A percentile compares a stretch with the other conserved stretches of the same genome.
Evolutionary conservation across 192 early-diverging fungal genomes (phyloP).

Genomic region (Backusella sp.): DNA sequence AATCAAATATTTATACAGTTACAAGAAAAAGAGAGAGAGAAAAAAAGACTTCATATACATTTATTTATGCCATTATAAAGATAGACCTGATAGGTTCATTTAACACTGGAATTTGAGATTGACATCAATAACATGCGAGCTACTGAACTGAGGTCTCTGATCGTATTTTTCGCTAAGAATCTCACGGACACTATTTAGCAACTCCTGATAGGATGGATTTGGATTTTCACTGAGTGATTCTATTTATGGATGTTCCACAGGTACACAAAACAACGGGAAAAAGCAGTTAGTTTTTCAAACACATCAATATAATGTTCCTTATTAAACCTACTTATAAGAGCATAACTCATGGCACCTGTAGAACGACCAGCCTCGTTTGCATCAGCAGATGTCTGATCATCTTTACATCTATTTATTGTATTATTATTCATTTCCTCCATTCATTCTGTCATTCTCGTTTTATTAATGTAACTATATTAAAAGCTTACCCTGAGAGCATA

Average conservation of each 20-base stretch:
- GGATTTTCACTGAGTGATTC: constrained; percentile 52
- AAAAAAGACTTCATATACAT: neutral
- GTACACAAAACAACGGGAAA: neutral
- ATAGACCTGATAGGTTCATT: neutral
- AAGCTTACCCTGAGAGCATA: constrained; percentile 72
- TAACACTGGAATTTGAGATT: constrained; percentile 28
- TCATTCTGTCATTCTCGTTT: neutral
- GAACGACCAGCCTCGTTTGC: constrained; percentile 56
- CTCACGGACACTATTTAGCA: constrained; percentile 66
- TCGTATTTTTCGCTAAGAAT: constrained; percentile 63
- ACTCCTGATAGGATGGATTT: constrained; percentile 64
- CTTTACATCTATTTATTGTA: constrained; percentile 52
- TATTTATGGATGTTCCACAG: neutral
- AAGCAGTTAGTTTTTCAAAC: neutral
- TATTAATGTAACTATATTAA: neutral
- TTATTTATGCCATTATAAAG: constrained; percentile 5
- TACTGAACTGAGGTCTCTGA: constrained; percentile 80
- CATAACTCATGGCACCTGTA: constrained; percentile 78
- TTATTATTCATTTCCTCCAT: neutral
- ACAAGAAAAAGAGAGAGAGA: neutral
- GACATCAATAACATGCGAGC: constrained; percentile 56
- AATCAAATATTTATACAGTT: neutral
- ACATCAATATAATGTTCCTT: neutral
- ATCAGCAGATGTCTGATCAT: constrained; percentile 83
- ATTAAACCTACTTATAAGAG: constrained; percentile 56